Conservation (phyloP, 768 basidiomycete genomes). For the Amyloporia xantha region DNA sequence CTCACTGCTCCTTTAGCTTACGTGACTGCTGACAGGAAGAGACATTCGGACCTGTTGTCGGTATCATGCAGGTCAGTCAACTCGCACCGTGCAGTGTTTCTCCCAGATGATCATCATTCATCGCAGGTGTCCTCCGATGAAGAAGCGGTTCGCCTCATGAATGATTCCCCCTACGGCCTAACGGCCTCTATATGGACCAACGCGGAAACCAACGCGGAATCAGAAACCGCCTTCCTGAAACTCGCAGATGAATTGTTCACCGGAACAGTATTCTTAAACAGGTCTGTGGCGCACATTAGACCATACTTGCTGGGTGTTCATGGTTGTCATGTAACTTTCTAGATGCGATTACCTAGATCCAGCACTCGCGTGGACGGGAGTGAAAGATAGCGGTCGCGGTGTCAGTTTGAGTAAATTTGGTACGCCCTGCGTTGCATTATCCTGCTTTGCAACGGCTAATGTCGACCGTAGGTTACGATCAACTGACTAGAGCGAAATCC, state of each 20-base stretch:
- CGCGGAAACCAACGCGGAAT: constrained; percentile 48
- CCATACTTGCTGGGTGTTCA: background rate
- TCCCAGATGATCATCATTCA: background rate
- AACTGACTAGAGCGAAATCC: constrained; percentile 73
- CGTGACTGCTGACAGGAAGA: constrained; percentile 66
- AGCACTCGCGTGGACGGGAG: constrained; percentile 89
- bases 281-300: constrained; percentile 30
- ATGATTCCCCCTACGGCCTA: constrained; percentile 91
- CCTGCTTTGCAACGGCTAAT: background rate
- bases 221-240: constrained; percentile 58
- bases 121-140: constrained; percentile 72
- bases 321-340: constrained; percentile 1
- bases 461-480: constrained; percentile 66
- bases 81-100: background rate
- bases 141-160: constrained; percentile 88
- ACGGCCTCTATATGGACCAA: constrained; percentile 96
- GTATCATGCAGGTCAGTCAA: constrained; percentile 75
- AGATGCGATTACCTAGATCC: constrained; percentile 91
- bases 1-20: background rate
- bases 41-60: constrained; percentile 90
- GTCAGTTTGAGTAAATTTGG: constrained; percentile 88
- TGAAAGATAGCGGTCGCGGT: constrained; percentile 89
- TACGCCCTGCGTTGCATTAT: constrained; percentile 27
- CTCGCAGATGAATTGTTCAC: constrained; percentile 71
- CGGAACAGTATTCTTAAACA: constrained; percentile 92